Percentiles rank a stretch among this genome's conserved stretches.
These are phyloP conservation scores for Trypanosoma cruzi DNA, from an alignment of 208 protist genomes.

Conservation along the genomic window DNA sequence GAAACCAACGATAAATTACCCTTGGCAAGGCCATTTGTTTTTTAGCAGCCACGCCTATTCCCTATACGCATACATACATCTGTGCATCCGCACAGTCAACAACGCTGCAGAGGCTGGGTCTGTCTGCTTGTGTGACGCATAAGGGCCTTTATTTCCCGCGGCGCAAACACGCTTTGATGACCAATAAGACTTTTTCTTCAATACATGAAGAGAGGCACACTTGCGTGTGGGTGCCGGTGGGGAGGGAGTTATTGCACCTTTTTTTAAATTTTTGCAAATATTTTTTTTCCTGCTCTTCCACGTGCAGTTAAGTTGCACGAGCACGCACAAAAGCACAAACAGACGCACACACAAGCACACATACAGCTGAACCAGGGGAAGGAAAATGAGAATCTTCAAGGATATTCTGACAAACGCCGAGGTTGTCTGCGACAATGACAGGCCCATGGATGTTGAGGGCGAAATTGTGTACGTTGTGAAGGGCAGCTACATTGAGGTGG, in stretches of 20 bases:
- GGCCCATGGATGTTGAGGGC: conserved; percentile 70
- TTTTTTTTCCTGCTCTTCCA: not conserved
- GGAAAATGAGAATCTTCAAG: conserved; percentile 88
- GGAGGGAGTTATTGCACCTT: too few relatives aligned
- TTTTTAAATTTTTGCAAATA: too few relatives aligned
- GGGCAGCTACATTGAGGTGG: conserved; percentile 88
- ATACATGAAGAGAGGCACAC: too few relatives aligned
- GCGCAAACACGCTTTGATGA: too few relatives aligned
- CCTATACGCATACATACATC: too few relatives aligned
- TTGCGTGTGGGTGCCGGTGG: too few relatives aligned
- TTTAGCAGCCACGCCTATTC: not conserved
- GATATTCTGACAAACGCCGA: conserved; percentile 89
- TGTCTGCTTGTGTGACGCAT: not conserved
- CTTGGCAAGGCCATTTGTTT: not conserved
- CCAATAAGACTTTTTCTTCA: too few relatives aligned
- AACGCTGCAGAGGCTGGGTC: not conserved
- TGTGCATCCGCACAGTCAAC: not conserved
- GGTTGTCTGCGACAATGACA: conserved; percentile 92
- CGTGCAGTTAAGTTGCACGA: too few relatives aligned
- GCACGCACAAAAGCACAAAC: not conserved
- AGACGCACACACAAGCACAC: conserved; percentile 1
- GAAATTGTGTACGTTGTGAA: conserved; percentile 84
- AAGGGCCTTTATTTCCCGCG: too few relatives aligned
- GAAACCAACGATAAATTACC: not conserved
- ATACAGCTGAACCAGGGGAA: not conserved